Evolutionary conservation across 805 yeast genomes (phyloP), one percentile per base, ranked within the genome.

Genomic region (Lachancea waltii): DNA sequence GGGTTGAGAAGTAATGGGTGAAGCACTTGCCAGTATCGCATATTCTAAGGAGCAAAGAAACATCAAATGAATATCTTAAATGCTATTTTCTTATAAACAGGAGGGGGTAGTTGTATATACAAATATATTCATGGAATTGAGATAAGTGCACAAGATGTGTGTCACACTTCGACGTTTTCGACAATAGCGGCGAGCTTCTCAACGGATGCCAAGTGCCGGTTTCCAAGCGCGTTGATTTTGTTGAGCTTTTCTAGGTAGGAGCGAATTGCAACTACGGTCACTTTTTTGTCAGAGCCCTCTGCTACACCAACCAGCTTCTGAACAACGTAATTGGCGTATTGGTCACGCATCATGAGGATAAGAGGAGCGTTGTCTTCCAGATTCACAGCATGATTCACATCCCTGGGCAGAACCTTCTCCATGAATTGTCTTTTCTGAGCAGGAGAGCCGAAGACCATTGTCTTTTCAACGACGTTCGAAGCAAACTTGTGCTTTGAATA

Each of bases 401-500:
- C 74, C 41, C 67, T 77, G 21, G 73, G 64, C 63, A 81, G 62
- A 11, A 90, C 85, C 50, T 77, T 83, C 40, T 73, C 75, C 42
- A 83, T 73, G 28, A 90, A 73, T 26, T 67, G 56, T 43, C 66
- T 62, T 45, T 87, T 72, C 60, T 87, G 94, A 5, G 63, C 67
- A 7, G 65, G 60, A 13, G 75, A 69, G 33, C 95, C 94, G 59
- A 70, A 75, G 40, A 84, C 71, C 41, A 92, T 85, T 51, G 95
- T 85, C 59, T 85, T 87, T 61, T 92, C 99, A 48, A 92, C 95
- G 21, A 94, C 99, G 60, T 92, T 92, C 0, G 96, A 86, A 2
- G 98, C 97, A 68, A 87, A 92, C 63, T 92, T 92, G 67, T 92
- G 98, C 54, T 85, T 82, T n/a, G 96, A 85, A 42, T 87, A 81